A percentile compares a stretch with the other conserved stretches of the same genome.
These are phyloP conservation scores for Leccinum incarnatum DNA, from an alignment of 768 basidiomycete genomes.

Conservation along the genomic window DNA sequence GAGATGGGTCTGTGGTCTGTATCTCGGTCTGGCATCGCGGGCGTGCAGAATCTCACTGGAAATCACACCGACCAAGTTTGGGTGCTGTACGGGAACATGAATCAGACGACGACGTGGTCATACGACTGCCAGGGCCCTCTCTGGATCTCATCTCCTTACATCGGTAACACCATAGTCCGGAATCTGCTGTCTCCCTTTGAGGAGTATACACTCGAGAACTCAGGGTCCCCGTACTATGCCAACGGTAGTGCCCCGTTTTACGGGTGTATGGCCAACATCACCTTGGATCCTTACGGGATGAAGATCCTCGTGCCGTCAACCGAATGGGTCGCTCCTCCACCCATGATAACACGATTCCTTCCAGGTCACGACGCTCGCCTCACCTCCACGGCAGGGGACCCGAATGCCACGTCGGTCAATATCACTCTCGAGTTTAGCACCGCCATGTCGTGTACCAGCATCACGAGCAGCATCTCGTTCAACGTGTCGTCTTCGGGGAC, in stretches of 20 bases:
- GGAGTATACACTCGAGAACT: slow-evolving; percentile 63
- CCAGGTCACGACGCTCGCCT: slow-evolving; percentile 89
- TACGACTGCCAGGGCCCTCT: slow-evolving; percentile 52
- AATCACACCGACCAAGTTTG: slow-evolving; percentile 67
- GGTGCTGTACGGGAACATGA: slow-evolving; percentile 87
- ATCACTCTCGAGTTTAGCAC: slow-evolving; percentile 79
- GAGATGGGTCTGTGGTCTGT: slow-evolving; percentile 90
- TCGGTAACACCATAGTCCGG: slow-evolving; percentile 53
- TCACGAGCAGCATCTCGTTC: slow-evolving; percentile 62
- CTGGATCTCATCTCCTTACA: slow-evolving; percentile 84
- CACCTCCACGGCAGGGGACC: slow-evolving; percentile 34
- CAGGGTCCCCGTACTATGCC: slow-evolving; percentile 59
- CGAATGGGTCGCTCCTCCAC: slow-evolving; percentile 69
- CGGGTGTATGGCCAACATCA: slow-evolving; percentile 69
- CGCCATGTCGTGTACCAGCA: slow-evolving; percentile 67
- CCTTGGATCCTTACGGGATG: slow-evolving; percentile 73
- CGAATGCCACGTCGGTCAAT: slow-evolving; percentile 55
- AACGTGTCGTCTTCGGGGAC: slow-evolving; percentile 68
- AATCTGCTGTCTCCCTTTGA: slow-evolving; percentile 88
- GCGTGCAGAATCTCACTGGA: slow-evolving; percentile 62
- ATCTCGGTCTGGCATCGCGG: slow-evolving; percentile 58
- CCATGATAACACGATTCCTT: slow-evolving; percentile 72
- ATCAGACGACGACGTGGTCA: slow-evolving; percentile 61
- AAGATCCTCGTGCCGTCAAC: slow-evolving; percentile 70
- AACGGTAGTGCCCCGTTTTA: slow-evolving; percentile 59